A percentile compares a stretch with the other conserved stretches of the same genome.
Conservation (phyloP, 225 moss, liverwort and hornwort species). For the Antitrichia curtipendula region DNA sequence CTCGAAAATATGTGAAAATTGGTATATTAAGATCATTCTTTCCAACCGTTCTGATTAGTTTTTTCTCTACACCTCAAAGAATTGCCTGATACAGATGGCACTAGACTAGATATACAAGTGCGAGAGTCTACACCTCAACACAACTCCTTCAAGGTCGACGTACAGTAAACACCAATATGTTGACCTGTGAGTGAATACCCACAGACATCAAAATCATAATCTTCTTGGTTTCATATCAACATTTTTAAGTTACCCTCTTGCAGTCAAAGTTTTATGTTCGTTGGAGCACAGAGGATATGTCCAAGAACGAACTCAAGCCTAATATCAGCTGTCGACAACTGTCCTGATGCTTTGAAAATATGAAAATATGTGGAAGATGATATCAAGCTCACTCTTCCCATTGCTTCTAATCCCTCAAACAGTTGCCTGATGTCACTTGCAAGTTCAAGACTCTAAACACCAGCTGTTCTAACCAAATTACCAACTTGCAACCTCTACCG, state of each 20-base stretch:
- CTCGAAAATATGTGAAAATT: too few relatives aligned
- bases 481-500: neutral
- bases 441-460: neutral
- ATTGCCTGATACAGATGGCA: neutral
- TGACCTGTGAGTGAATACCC: too few relatives aligned
- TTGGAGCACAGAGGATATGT: neutral
- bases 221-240: neutral
- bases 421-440: neutral
- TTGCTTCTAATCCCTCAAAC: neutral
- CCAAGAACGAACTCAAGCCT: neutral
- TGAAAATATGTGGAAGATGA: too few relatives aligned
- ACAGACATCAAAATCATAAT: too few relatives aligned
- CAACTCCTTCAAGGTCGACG: too few relatives aligned
- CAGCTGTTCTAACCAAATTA: neutral
- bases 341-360: too few relatives aligned
- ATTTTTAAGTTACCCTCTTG: too few relatives aligned
- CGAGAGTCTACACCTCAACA: neutral
- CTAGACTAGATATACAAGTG: neutral
- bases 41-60: neutral
- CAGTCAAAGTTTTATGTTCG: too few relatives aligned
- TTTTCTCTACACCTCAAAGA: neutral
- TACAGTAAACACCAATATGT: neutral
- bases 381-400: neutral
- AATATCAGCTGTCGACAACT: neutral
- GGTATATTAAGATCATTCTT: accelerated